phyloP scores from a whole-genome alignment of 1,284 basidiomycete species.

The Pseudozyma thailandica region DNA sequence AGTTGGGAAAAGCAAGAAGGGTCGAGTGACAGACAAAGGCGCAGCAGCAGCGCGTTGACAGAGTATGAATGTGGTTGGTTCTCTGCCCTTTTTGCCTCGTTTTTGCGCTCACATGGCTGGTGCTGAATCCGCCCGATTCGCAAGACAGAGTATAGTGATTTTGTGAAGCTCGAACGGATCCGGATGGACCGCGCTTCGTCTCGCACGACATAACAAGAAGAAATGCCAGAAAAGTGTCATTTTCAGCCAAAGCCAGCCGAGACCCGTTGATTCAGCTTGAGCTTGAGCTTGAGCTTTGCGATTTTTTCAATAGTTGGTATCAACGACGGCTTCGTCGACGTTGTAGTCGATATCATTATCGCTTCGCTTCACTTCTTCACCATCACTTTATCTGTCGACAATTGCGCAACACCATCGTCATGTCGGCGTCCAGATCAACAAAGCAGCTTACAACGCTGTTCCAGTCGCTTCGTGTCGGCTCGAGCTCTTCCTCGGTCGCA shows the following conservation, averaged over 20 bases:
- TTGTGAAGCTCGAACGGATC: conserved; percentile 17
- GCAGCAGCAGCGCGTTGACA: background rate
- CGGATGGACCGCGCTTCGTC: conserved; percentile 1
- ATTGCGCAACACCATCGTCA: background rate
- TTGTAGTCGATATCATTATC: background rate
- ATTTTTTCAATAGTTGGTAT: too few species aligned
- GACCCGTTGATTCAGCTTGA: background rate
- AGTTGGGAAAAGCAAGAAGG: background rate
- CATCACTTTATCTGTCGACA: background rate
- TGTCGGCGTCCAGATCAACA: conserved; percentile 24
- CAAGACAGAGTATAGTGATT: too few species aligned
- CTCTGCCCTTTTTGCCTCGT: too few species aligned
- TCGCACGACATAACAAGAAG: conserved; percentile 28
- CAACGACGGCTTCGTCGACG: background rate
- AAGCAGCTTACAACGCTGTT: conserved; percentile 36
- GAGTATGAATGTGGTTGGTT: too few species aligned
- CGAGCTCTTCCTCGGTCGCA: conserved; percentile 9
- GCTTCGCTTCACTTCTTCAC: too few species aligned
- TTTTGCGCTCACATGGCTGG: too few species aligned
- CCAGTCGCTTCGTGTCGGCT: conserved; percentile 30
- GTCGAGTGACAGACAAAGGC: conserved; percentile 6
- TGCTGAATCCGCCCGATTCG: conserved; percentile 27
- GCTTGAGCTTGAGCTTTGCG: too few species aligned
- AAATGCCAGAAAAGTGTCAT: conserved; percentile 12
- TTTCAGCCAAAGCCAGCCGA: background rate